Conservation (phyloP, 192 early-diverging fungal genomes). For the Podila epigama region DNA sequence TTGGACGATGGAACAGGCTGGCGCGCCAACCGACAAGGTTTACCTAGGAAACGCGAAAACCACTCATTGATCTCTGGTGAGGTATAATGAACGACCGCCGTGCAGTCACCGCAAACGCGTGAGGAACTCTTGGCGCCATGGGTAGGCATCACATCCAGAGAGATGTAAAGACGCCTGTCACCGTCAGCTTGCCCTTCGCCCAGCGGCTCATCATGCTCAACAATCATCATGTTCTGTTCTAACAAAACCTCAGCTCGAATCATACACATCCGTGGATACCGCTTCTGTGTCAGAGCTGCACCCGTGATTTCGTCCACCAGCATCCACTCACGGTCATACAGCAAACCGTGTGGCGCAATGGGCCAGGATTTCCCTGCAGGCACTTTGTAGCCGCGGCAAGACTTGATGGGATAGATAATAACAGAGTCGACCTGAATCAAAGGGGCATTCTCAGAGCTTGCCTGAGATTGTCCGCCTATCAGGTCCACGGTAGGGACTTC, state of each 20-base stretch:
- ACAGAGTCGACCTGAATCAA: constrained; percentile 25
- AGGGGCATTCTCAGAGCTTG: not conserved
- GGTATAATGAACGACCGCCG: constrained; percentile 36
- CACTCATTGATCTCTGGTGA: constrained; percentile 50
- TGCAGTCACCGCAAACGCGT: constrained; percentile 52
- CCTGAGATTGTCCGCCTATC: constrained; percentile 5
- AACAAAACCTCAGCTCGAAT: constrained; percentile 59
- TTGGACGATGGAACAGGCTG: constrained; percentile 24
- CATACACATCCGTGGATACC: constrained; percentile 67
- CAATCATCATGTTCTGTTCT: constrained; percentile 50
- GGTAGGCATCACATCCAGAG: constrained; percentile 24
- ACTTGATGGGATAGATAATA: constrained; percentile 73
- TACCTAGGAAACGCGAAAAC: constrained; percentile 54
- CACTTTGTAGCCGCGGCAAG: constrained; percentile 72
- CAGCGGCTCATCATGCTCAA: constrained; percentile 42
- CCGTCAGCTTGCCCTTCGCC: not conserved
- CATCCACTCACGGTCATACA: constrained; percentile 72
- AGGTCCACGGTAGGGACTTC: constrained; percentile 10
- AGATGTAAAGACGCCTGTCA: constrained; percentile 18
- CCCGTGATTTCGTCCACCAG: constrained; percentile 60
- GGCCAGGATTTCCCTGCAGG: constrained; percentile 57
- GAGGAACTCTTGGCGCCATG: constrained; percentile 33
- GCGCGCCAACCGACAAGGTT: constrained; percentile 51
- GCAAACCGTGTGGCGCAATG: constrained; percentile 59
- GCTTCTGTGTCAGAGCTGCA: constrained; percentile 73